Evolutionary conservation across 2,329 filamentous ascomycete species (phyloP).

Genomic region (Diaporthe capsici): DNA sequence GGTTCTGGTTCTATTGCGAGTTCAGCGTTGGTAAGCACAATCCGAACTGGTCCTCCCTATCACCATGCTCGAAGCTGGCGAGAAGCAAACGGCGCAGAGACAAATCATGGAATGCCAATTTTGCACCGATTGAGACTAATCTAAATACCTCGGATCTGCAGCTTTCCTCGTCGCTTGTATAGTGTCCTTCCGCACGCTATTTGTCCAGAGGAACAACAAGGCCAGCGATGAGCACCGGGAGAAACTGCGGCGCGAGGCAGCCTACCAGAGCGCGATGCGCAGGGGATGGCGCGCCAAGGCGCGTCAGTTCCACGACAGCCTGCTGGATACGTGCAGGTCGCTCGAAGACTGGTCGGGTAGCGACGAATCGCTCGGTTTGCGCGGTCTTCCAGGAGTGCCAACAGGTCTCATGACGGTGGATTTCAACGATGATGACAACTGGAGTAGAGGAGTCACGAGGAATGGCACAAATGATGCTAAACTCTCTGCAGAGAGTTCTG

Average conservation of each 20-base stretch:
- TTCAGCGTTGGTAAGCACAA: constrained; percentile 36
- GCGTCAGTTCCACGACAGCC: background rate
- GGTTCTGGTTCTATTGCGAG: constrained; percentile 44
- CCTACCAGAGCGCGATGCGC: background rate
- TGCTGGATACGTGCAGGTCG: background rate
- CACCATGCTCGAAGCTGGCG: too few relatives aligned
- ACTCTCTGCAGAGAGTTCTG: background rate
- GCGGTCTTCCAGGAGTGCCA: background rate
- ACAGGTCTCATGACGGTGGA: background rate
- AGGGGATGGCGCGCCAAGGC: background rate
- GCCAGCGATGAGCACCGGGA: background rate
- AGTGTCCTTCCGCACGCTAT: constrained; percentile 45
- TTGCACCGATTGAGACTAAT: background rate
- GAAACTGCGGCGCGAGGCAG: background rate
- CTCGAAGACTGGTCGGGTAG: background rate
- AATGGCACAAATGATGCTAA: background rate
- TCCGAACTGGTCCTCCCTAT: background rate
- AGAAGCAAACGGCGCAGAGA: too few relatives aligned
- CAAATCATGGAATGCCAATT: background rate
- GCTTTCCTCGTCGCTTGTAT: constrained; percentile 45
- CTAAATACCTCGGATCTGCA: background rate
- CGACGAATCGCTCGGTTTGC: background rate
- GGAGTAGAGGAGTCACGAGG: background rate
- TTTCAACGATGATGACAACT: background rate
- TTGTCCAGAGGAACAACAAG: constrained; percentile 37